Evolutionary conservation across 2,329 filamentous ascomycete genomes (phyloP), one percentile per base, ranked within the genome.

Genomic region (Rhynchosporium agropyri): DNA sequence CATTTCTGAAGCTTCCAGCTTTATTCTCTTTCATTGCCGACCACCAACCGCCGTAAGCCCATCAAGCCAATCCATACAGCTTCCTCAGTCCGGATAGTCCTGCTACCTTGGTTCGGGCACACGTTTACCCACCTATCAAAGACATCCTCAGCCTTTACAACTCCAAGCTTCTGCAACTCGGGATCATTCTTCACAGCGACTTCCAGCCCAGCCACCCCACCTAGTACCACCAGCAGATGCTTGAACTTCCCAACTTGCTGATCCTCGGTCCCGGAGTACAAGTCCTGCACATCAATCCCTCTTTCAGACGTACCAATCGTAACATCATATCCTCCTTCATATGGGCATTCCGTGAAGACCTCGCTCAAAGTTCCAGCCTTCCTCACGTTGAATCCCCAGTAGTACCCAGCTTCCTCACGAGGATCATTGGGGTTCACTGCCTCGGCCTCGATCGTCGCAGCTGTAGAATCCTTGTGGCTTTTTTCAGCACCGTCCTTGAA

Each of bases 51-150:
- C 72, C 87, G 83, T 72, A 95, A 73, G 1, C 85, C 85, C 71
- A 88, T 88, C 73, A 96, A 75, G 0, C 87, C 90, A 72, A 95
- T 84, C 78, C 89, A 90, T 20, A 96, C 77, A 1, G 91, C 91
- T 77, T 96, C 92, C 70, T 96, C 91, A 0, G 91, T 95, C 65
- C 90, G 80, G 65, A 96, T 94, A 0, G 88, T 92, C 70, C 91
- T 81, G 74, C 90, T 94, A 0, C 91, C 91, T 75, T 96, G 92
- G 0, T 86, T 85, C 3, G 91, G 90, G 67, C 92, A 80, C 50
- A 95, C 81, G 74, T 96, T 91, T 20, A 96, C 81, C 91, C 91
- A 96, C 69, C 88, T 82, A 75, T 96, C 92, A 74, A 96, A 96
- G 57, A 94, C 74, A 68, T 91, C 85, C 65, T 85, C 86, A 29